These are phyloP conservation scores for Xylariales sp. DNA, from an alignment of 2,329 filamentous ascomycete species.

Conservation along the genomic window DNA sequence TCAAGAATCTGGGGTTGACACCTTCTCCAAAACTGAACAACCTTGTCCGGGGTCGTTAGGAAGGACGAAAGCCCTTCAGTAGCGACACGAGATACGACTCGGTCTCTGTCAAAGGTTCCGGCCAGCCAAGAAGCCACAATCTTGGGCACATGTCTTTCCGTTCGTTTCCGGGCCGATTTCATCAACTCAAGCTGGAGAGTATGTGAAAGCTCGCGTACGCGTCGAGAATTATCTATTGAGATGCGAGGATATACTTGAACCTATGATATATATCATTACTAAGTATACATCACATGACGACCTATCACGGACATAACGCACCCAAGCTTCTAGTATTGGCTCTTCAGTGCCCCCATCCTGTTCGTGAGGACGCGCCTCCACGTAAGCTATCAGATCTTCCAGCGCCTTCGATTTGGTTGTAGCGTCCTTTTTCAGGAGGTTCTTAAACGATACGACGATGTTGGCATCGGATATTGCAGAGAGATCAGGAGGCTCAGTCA, in stretches of 20 bases:
- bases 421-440: slow-evolving; percentile 85
- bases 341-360: slow-evolving; percentile 67
- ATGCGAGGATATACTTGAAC: slow-evolving; percentile 80
- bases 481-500: slow-evolving; percentile 80
- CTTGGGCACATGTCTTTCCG: slow-evolving; percentile 72
- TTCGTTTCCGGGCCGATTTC: slow-evolving; percentile 68
- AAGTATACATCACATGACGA: neutral
- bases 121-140: slow-evolving; percentile 88
- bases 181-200: slow-evolving; percentile 61
- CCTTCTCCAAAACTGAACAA: slow-evolving; percentile 68
- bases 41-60: slow-evolving; percentile 76
- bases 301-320: slow-evolving; percentile 30
- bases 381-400: slow-evolving; percentile 71
- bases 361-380: slow-evolving; percentile 50
- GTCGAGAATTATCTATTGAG: slow-evolving; percentile 83
- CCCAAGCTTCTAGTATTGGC: slow-evolving; percentile 82
- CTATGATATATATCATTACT: slow-evolving; percentile 39
- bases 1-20: slow-evolving; percentile 79
- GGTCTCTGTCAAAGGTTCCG: slow-evolving; percentile 82
- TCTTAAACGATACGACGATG: slow-evolving; percentile 86
- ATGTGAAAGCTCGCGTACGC: slow-evolving; percentile 85
- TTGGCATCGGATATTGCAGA: slow-evolving; percentile 73
- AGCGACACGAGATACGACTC: slow-evolving; percentile 69
- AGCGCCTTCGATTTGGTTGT: slow-evolving; percentile 88
- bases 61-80: slow-evolving; percentile 70